Percentiles rank a stretch among this genome's conserved stretches.
phyloP scores from a whole-genome alignment of 169 alveolate species.

The Eimeria sp. region DNA sequence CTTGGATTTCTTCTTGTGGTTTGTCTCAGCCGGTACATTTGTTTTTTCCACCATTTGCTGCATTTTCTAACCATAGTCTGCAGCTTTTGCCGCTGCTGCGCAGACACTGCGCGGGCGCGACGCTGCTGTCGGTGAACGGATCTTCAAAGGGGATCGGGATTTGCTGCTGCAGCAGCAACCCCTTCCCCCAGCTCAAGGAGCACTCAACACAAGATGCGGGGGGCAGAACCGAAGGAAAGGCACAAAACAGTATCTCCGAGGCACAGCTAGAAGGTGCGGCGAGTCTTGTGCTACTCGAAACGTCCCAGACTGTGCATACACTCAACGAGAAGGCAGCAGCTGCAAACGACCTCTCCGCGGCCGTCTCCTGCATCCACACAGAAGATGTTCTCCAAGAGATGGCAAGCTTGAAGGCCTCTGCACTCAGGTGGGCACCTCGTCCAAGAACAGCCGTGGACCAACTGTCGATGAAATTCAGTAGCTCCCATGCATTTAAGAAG shows the following conservation, averaged over 20 bases:
- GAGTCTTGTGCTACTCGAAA: constrained; percentile 56
- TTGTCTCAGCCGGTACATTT: constrained; percentile 20
- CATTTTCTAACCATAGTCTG: not conserved
- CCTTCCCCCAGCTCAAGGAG: not conserved
- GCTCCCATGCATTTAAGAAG: not conserved
- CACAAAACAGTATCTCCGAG: no score
- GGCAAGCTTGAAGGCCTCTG: not conserved
- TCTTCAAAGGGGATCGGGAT: constrained; percentile 26
- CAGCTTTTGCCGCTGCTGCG: constrained; percentile 40
- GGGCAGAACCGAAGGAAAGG: not conserved
- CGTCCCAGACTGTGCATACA: constrained; percentile 19
- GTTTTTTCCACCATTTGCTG: constrained; percentile 68
- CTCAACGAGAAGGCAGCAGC: constrained; percentile 30
- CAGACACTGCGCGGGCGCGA: constrained; percentile 40
- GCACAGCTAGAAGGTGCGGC: constrained; percentile 8
- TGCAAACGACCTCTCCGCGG: constrained; percentile 6
- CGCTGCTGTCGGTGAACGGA: constrained; percentile 21
- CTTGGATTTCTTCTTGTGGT: constrained; percentile 46
- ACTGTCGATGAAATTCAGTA: not conserved
- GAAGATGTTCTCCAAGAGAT: constrained; percentile 26
- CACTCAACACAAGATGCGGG: not conserved
- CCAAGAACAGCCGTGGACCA: not conserved
- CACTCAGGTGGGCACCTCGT: constrained; percentile 8
- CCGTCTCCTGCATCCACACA: constrained; percentile 14
- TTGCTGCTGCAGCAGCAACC: not conserved